These are phyloP conservation scores for Sedum album DNA, from an alignment of 164 flowering plant genomes.

Conservation along the genomic window DNA sequence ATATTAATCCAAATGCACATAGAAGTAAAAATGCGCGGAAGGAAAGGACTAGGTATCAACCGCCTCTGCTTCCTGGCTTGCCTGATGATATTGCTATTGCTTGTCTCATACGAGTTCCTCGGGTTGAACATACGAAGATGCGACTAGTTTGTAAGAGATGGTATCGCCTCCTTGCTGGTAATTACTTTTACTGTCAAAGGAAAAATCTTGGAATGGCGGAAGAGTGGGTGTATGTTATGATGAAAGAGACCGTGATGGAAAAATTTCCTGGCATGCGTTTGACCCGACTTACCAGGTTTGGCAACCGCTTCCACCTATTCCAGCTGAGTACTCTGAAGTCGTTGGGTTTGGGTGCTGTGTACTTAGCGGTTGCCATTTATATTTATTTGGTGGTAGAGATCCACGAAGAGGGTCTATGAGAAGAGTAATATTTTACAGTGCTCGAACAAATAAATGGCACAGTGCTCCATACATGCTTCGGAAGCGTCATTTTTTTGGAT, in stretches of 20 bases:
- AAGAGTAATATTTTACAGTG: constrained; percentile 76
- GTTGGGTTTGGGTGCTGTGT: constrained; percentile 95
- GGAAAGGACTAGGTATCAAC: constrained; percentile 60
- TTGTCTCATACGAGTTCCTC: constrained; percentile 86
- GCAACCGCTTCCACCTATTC: constrained; percentile 96
- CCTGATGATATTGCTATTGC: constrained; percentile 98
- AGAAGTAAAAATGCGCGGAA: constrained; percentile 52
- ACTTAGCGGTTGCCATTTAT: constrained; percentile 81
- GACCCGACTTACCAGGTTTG: constrained; percentile 80
- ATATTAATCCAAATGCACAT: constrained; percentile 74
- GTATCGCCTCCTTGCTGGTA: constrained; percentile 71
- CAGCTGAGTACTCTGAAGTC: constrained; percentile 73
- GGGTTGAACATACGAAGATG: constrained; percentile 79
- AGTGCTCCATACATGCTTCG: constrained; percentile 91
- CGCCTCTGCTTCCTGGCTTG: constrained; percentile 89
- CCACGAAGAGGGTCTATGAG: constrained; percentile 85
- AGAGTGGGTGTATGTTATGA: constrained; percentile 94
- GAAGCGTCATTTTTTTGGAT: constrained; percentile 83
- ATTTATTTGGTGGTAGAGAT: constrained; percentile 89
- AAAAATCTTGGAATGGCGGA: constrained; percentile 85
- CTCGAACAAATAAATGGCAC: constrained; percentile 93
- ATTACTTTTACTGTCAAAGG: constrained; percentile 76
- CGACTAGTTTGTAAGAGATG: constrained; percentile 94
- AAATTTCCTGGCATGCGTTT: constrained; percentile 92
- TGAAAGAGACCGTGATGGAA: constrained; percentile 90